phyloP scores from a whole-genome alignment of 371 early-diverging fungal genomes.

The Funneliformis caledonium region DNA sequence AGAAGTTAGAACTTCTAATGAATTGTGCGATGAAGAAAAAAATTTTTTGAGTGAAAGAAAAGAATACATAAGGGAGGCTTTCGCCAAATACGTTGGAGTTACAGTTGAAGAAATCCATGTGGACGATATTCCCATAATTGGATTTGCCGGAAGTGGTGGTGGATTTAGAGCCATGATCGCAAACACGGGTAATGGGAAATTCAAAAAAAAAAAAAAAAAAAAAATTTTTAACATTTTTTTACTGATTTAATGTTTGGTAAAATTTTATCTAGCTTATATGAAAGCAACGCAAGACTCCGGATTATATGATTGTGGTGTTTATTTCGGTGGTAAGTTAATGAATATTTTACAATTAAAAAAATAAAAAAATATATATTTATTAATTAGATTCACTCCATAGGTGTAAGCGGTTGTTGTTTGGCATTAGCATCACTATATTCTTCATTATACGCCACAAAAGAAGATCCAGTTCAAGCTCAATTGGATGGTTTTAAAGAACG shows the following conservation, averaged over 20 bases:
- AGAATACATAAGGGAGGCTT: conserved; percentile 9
- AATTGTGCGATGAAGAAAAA: neutral
- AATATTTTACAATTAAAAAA: neutral
- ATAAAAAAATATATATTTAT: too few species aligned
- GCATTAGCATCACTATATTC: conserved; percentile 49
- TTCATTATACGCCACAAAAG: conserved; percentile 40
- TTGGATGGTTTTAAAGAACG: conserved; percentile 44
- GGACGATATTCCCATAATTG: conserved; percentile 32
- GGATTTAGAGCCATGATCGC: conserved; percentile 74
- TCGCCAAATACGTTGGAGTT: conserved; percentile 33
- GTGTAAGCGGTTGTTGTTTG: conserved; percentile 64
- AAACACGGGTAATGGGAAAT: conserved; percentile 40
- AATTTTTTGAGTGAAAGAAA: conserved; percentile 16
- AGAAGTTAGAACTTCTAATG: neutral
- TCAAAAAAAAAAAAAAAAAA: too few species aligned
- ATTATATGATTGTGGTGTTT: conserved; percentile 59
- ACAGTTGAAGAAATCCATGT: neutral
- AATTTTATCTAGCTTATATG: conserved; percentile 53
- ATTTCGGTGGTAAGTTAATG: conserved; percentile 56
- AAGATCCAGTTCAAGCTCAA: conserved; percentile 44
- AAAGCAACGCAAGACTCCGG: conserved; percentile 61
- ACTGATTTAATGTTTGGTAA: neutral
- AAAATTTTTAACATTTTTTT: neutral
- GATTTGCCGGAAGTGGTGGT: conserved; percentile 60
- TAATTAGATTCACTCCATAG: conserved; percentile 19